Percentiles rank a stretch among this genome's conserved stretches.
Conservation (phyloP, 1,284 basidiomycete species). For the Sparassis latifolia region DNA sequence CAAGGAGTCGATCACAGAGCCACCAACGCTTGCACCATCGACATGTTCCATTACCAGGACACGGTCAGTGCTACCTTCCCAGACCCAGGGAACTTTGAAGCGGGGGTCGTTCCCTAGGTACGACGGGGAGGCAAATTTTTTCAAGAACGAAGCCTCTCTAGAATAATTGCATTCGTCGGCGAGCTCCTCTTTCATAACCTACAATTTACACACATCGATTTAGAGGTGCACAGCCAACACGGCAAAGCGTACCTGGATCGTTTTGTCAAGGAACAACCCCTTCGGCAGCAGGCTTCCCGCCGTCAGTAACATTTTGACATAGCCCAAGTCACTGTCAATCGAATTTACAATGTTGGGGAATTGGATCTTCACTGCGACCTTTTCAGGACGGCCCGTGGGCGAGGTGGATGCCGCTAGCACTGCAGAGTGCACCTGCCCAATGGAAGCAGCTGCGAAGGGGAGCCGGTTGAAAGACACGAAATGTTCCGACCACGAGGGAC, state of each 20-base stretch:
- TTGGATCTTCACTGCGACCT: conserved; percentile 92
- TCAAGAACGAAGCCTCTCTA: conserved; percentile 78
- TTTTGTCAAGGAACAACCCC: conserved; percentile 87
- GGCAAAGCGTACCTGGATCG: conserved; percentile 53
- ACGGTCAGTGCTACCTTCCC: conserved; percentile 72
- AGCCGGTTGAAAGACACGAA: conserved; percentile 80
- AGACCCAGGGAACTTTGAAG: conserved; percentile 85
- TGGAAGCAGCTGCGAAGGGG: conserved; percentile 94
- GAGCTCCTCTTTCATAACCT: conserved; percentile 89
- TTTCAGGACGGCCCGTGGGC: conserved; percentile 46
- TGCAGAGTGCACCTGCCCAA: conserved; percentile 92
- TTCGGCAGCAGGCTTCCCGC: conserved; percentile 79
- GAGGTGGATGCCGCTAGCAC: conserved; percentile 46
- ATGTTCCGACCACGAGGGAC: conserved; percentile 65
- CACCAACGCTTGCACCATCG: conserved; percentile 76
- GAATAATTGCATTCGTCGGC: conserved; percentile 92
- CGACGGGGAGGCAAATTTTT: conserved; percentile 48
- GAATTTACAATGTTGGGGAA: conserved; percentile 89
- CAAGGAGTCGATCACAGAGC: conserved; percentile 44
- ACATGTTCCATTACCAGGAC: conserved; percentile 92
- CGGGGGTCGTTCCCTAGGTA: conserved; percentile 54
- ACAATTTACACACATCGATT: not conserved
- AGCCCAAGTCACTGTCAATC: conserved; percentile 84
- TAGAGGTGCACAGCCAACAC: too few species aligned
- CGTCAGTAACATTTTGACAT: conserved; percentile 79